These are phyloP conservation scores for Angophora floribunda DNA, from an alignment of 345 rosid genomes.

Conservation along the genomic window DNA sequence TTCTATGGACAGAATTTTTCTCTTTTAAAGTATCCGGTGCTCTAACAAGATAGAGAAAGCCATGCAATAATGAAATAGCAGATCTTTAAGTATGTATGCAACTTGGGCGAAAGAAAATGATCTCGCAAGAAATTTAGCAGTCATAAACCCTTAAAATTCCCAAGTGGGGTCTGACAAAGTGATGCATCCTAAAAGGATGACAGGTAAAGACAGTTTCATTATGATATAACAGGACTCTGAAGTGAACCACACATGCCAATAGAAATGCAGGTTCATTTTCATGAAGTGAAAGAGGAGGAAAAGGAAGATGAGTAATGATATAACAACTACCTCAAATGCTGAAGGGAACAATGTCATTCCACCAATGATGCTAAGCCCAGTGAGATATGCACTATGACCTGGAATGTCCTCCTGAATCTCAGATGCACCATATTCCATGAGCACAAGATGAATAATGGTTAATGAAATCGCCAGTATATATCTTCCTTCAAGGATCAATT, in stretches of 20 bases:
- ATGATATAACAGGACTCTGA: not conserved
- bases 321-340: conserved; percentile 64
- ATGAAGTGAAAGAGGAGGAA: not conserved
- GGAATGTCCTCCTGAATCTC: conserved; percentile 94
- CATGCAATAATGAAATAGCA: not conserved
- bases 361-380: conserved; percentile 93
- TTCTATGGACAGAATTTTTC: not conserved
- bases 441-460: conserved; percentile 60
- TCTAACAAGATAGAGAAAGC: not conserved
- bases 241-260: not conserved
- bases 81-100: not conserved
- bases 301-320: not conserved
- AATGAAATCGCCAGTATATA: conserved; percentile 54
- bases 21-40: not conserved
- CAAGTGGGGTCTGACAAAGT: not conserved
- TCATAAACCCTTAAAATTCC: not conserved
- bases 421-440: conserved; percentile 73
- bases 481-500: conserved; percentile 63
- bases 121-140: not conserved
- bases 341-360: conserved; percentile 95
- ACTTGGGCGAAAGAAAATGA: not conserved
- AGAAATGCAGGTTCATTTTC: not conserved
- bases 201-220: not conserved
- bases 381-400: conserved; percentile 72
- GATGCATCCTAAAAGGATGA: not conserved